These are phyloP conservation scores for Cryptococcus jaspeensis DNA, from an alignment of 1,284 basidiomycete genomes.

Conservation along the genomic window DNA sequence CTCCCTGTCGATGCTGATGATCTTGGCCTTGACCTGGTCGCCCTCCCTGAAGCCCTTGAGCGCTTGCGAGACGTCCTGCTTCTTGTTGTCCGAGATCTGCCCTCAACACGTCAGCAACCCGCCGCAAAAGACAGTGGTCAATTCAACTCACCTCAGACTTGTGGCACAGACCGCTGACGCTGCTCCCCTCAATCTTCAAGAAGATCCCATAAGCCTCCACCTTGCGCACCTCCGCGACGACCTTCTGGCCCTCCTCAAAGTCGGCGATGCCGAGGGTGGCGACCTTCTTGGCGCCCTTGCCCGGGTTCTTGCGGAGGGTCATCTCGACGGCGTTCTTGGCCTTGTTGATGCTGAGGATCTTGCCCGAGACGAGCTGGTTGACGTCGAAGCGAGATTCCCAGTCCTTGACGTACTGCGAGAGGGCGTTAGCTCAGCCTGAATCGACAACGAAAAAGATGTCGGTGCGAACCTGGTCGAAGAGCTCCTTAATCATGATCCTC, in stretches of 20 bases:
- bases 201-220: slow-evolving; percentile 90
- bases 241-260: slow-evolving; percentile 70
- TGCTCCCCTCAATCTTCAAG: slow-evolving; percentile 78
- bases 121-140: slow-evolving; percentile 6
- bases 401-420: slow-evolving; percentile 79
- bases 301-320: slow-evolving; percentile 65
- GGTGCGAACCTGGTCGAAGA: slow-evolving; percentile 82
- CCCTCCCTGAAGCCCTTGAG: slow-evolving; percentile 81
- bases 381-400: slow-evolving; percentile 81
- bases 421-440: slow-evolving; percentile 8
- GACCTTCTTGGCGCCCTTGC: slow-evolving; percentile 52
- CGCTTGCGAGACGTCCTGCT: slow-evolving; percentile 72
- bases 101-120: slow-evolving; percentile 7
- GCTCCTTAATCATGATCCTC: slow-evolving; percentile 88
- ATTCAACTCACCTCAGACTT: slow-evolving; percentile 70
- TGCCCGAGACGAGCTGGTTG: slow-evolving; percentile 83
- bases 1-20: slow-evolving; percentile 68
- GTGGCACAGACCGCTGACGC: slow-evolving; percentile 88
- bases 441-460: not conserved
- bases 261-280: slow-evolving; percentile 55
- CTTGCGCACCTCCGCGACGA: slow-evolving; percentile 70
- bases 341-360: slow-evolving; percentile 68
- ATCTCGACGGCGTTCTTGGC: slow-evolving; percentile 79
- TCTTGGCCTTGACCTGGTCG: slow-evolving; percentile 77
- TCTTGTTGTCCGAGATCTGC: slow-evolving; percentile 79